A percentile compares a stretch with the other conserved stretches of the same genome.
Evolutionary conservation across 2,329 filamentous ascomycete species (phyloP).

Genomic region (Pseudogymnoascus sp.): DNA sequence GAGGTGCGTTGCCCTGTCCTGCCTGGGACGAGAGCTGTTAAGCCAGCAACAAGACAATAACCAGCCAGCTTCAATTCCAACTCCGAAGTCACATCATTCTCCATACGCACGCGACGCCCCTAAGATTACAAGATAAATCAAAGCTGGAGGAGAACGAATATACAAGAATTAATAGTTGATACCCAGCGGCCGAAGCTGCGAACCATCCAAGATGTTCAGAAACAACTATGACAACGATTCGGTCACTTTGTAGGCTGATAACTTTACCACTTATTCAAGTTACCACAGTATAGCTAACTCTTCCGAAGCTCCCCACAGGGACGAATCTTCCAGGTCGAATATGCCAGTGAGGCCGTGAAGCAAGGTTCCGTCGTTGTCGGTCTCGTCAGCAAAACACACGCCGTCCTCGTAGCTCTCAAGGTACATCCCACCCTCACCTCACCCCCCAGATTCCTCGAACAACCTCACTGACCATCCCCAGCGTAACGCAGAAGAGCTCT

Average conservation of each 20-base stretch:
- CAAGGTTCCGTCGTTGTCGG: slow-evolving; percentile 97
- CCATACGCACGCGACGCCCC: not conserved
- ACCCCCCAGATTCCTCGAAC: not conserved
- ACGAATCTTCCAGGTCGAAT: slow-evolving; percentile 99
- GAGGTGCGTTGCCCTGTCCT: slow-evolving; percentile 9
- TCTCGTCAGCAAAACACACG: slow-evolving; percentile 95
- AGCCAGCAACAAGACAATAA: slow-evolving; percentile 2
- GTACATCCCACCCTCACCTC: slow-evolving; percentile 38
- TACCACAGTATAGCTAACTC: slow-evolving; percentile 19
- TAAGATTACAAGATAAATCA: not conserved
- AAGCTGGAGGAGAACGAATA: not conserved
- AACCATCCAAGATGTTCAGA: slow-evolving; percentile 71
- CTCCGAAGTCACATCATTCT: not conserved
- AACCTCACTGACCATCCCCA: slow-evolving; percentile 32
- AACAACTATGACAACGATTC: slow-evolving; percentile 99
- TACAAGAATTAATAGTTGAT: slow-evolving; percentile 1
- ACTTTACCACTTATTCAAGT: not conserved
- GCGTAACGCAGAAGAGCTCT: slow-evolving; percentile 98
- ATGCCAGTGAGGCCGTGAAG: slow-evolving; percentile 97
- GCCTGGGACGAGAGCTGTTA: slow-evolving; percentile 6
- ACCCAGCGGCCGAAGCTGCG: slow-evolving; percentile 16
- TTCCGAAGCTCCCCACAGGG: slow-evolving; percentile 82
- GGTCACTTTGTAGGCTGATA: slow-evolving; percentile 79
- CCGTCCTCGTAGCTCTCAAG: slow-evolving; percentile 93
- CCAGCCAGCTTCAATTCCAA: slow-evolving; percentile 6